A percentile compares a stretch with the other conserved stretches of the same genome.
These are phyloP conservation scores for Ceratonia siliqua DNA, from an alignment of 306 rosid species.

Conservation along the genomic window DNA sequence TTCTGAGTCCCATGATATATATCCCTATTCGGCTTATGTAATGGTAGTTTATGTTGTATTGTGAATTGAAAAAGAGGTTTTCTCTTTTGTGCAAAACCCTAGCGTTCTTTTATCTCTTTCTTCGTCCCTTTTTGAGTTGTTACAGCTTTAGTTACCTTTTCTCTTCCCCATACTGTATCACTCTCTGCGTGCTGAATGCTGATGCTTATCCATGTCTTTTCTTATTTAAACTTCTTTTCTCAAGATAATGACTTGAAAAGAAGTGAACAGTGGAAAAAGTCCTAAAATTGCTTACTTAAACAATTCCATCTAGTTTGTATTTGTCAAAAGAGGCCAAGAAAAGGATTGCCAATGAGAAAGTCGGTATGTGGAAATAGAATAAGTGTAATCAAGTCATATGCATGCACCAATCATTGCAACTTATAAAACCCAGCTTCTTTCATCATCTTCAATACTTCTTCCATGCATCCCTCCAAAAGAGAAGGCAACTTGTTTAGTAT, in stretches of 20 bases:
- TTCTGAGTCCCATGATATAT: too few relatives aligned
- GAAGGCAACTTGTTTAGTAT: too few relatives aligned
- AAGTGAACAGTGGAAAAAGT: slow-evolving; percentile 39
- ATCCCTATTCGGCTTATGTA: too few relatives aligned
- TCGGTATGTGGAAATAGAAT: background rate
- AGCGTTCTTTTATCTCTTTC: too few relatives aligned
- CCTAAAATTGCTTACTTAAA: slow-evolving; percentile 38
- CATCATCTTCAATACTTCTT: background rate
- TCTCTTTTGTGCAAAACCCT: too few relatives aligned
- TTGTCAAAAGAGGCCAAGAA: slow-evolving; percentile 30
- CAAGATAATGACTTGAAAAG: slow-evolving; percentile 49
- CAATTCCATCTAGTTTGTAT: slow-evolving; percentile 32
- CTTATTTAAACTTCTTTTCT: slow-evolving; percentile 38
- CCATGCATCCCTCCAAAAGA: background rate
- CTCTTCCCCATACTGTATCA: too few relatives aligned
- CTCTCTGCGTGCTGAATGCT: slow-evolving; percentile 39
- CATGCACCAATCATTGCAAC: slow-evolving; percentile 20
- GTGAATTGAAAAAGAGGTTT: too few relatives aligned
- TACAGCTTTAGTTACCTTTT: too few relatives aligned
- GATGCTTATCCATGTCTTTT: slow-evolving; percentile 42
- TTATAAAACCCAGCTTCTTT: background rate
- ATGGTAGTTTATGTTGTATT: too few relatives aligned
- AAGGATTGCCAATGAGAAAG: slow-evolving; percentile 19
- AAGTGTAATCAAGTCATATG: slow-evolving; percentile 1
- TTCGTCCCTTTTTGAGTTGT: too few relatives aligned